Percentiles rank a stretch among this genome's conserved stretches.
Evolutionary conservation across 306 rosid species (phyloP).

Genomic region (Cicer bijugum): DNA sequence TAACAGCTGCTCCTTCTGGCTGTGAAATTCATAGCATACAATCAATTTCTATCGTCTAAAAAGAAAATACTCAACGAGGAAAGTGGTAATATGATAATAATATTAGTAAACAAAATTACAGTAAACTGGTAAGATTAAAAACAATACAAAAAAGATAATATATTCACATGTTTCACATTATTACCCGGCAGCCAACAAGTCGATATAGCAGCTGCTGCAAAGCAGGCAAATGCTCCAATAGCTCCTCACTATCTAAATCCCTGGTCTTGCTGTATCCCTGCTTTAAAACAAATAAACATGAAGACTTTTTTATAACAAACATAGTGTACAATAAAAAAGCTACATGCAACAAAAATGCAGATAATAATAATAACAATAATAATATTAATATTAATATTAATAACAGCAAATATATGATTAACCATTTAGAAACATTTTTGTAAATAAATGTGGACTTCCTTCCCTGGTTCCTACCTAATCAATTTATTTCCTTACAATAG

Average conservation of each 20-base stretch:
- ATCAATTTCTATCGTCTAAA: slow-evolving; percentile 37
- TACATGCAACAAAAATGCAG: neutral
- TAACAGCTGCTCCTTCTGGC: slow-evolving; percentile 97
- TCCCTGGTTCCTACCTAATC: neutral
- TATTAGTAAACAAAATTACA: neutral
- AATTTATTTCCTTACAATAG: slow-evolving; percentile 5
- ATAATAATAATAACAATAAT: neutral
- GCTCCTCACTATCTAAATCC: slow-evolving; percentile 90
- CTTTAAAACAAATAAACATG: slow-evolving; percentile 42
- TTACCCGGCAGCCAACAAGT: slow-evolving; percentile 92
- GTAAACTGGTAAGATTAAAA: neutral
- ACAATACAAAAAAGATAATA: neutral
- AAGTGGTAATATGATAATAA: neutral
- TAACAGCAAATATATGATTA: neutral
- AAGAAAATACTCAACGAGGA: slow-evolving; percentile 27
- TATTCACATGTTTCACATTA: slow-evolving; percentile 34
- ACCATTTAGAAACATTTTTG: slow-evolving; percentile 12
- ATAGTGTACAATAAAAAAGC: slow-evolving; percentile 15
- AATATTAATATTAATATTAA: neutral
- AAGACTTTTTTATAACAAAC: slow-evolving; percentile 20
- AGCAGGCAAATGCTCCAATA: slow-evolving; percentile 96
- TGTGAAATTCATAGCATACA: slow-evolving; percentile 52
- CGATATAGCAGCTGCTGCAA: slow-evolving; percentile 90
- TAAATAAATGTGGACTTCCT: slow-evolving; percentile 12
- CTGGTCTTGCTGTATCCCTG: slow-evolving; percentile 96